Conservation (phyloP, 768 basidiomycete genomes). For the Pseudohyphozyma bogoriensis region DNA sequence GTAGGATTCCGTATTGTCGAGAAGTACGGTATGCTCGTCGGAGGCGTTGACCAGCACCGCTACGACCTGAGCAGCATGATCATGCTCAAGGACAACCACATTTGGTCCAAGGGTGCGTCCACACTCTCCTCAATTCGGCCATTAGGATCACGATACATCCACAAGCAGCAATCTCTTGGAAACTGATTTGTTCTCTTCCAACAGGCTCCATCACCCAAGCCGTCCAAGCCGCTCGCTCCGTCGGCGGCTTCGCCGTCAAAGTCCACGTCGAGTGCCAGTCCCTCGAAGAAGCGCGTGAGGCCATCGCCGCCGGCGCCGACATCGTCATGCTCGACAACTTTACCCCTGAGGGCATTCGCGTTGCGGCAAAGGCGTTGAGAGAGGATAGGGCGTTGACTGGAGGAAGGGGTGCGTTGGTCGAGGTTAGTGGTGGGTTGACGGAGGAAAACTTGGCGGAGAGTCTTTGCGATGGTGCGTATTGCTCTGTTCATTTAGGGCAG, state of each 20-base stretch:
- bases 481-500: neutral
- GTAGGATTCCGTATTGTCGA: constrained; percentile 88
- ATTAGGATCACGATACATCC: too few species aligned
- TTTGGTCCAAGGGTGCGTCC: constrained; percentile 79
- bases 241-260: constrained; percentile 81
- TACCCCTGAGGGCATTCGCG: constrained; percentile 47
- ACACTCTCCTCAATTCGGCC: neutral
- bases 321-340: constrained; percentile 37
- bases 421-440: constrained; percentile 91
- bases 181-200: neutral
- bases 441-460: constrained; percentile 70
- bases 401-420: constrained; percentile 60
- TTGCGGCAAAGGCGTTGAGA: constrained; percentile 59
- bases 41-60: constrained; percentile 89
- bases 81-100: constrained; percentile 99
- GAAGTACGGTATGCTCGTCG: constrained; percentile 97
- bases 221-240: constrained; percentile 69
- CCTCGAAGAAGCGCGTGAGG: constrained; percentile 85
- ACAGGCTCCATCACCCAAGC: constrained; percentile 84
- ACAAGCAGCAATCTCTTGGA: too few species aligned
- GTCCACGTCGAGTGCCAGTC: constrained; percentile 89
- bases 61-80: constrained; percentile 98
- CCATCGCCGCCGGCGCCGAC: constrained; percentile 71
- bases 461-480: constrained; percentile 65
- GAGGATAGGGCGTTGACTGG: constrained; percentile 57